Evolutionary conservation across 305 asterid genomes (phyloP).

Genomic region (Fraxinus sp.): DNA sequence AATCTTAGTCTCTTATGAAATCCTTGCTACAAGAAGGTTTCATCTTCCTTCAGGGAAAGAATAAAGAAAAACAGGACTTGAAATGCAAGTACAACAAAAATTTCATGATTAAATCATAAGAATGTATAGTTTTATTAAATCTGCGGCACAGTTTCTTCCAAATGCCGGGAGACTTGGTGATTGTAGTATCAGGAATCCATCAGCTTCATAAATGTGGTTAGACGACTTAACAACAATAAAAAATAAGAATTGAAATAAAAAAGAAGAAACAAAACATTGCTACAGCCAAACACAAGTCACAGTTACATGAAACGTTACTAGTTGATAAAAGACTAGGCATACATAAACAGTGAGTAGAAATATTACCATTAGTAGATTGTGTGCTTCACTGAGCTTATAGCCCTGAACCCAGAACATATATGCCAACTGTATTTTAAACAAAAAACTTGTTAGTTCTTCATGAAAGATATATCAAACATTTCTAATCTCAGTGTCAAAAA

Average conservation of each 20-base stretch:
- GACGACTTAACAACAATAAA: background rate
- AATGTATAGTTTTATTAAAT: background rate
- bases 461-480: conserved; percentile 2
- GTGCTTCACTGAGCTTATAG: conserved; percentile 69
- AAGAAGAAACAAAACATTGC: background rate
- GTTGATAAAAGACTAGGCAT: background rate
- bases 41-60: background rate
- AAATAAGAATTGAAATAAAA: background rate
- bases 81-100: conserved; percentile 1
- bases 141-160: background rate
- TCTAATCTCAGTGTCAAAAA: conserved; percentile 11
- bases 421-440: conserved; percentile 63
- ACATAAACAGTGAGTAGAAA: conserved; percentile 8
- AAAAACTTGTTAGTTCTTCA: conserved; percentile 11
- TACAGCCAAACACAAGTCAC: background rate
- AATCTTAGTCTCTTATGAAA: background rate
- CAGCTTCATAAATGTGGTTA: background rate
- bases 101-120: background rate
- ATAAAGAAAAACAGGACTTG: background rate
- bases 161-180: background rate
- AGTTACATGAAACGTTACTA: conserved; percentile 3
- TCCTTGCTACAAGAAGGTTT: background rate
- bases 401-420: conserved; percentile 97
- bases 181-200: background rate
- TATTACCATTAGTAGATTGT: conserved; percentile 61